These are phyloP conservation scores for Pseudocercospora vitis DNA, from an alignment of 2,329 filamentous ascomycete genomes.

Conservation along the genomic window DNA sequence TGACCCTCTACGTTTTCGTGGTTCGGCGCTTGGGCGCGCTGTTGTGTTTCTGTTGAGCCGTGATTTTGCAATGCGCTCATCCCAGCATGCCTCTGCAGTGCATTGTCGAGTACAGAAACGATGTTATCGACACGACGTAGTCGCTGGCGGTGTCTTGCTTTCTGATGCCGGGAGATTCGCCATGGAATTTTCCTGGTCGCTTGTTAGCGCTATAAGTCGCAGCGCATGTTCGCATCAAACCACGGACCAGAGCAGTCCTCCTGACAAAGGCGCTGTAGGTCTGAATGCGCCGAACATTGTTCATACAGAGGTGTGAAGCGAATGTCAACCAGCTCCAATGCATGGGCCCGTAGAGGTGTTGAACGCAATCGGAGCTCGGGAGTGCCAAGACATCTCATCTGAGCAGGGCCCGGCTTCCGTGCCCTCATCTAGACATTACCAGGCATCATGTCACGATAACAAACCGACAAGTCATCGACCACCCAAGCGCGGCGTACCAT, in stretches of 20 bases:
- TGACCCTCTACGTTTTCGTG: constrained; percentile 15
- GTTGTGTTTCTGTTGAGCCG: constrained; percentile 8
- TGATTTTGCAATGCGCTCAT: constrained; percentile 31
- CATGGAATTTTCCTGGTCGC: constrained; percentile 85
- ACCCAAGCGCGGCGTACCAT: too few relatives aligned
- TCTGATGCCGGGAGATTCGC: constrained; percentile 89
- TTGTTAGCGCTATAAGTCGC: not conserved
- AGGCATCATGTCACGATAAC: too few relatives aligned
- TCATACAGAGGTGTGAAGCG: constrained; percentile 5
- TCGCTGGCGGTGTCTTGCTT: constrained; percentile 79
- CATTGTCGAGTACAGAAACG: constrained; percentile 74
- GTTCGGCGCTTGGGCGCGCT: constrained; percentile 2
- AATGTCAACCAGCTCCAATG: constrained; percentile 1
- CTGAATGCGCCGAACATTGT: constrained; percentile 84
- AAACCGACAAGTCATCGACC: not conserved
- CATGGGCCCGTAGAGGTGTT: constrained; percentile 9
- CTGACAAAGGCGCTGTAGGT: constrained; percentile 71
- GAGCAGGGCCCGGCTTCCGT: not conserved
- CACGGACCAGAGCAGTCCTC: constrained; percentile 77
- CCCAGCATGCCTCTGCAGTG: constrained; percentile 58
- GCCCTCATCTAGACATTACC: too few relatives aligned
- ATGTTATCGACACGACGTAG: constrained; percentile 82
- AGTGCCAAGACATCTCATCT: constrained; percentile 19
- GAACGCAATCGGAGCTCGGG: constrained; percentile 17
- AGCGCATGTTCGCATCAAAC: not conserved